Evolutionary conservation across 345 rosid species (phyloP).

Genomic region (Arabis alpina): DNA sequence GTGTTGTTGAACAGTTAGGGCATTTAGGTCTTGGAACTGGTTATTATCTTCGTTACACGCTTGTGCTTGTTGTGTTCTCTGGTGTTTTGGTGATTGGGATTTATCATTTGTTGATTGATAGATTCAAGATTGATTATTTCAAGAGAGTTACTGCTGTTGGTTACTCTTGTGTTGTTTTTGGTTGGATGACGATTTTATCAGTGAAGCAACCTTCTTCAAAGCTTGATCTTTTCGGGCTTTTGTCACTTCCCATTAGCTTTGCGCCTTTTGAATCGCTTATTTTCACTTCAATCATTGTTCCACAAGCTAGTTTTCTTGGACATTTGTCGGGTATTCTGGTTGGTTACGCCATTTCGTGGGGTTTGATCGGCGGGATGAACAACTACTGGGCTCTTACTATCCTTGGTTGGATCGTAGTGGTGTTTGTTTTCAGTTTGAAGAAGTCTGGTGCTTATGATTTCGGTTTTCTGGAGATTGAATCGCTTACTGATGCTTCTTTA

Average conservation of each 20-base stretch:
- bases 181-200: slow-evolving; percentile 98
- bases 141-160: slow-evolving; percentile 96
- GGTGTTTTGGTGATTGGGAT: slow-evolving; percentile 78
- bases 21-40: slow-evolving; percentile 76
- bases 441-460: slow-evolving; percentile 85
- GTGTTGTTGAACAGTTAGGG: slow-evolving; percentile 76
- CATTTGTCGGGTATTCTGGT: slow-evolving; percentile 91
- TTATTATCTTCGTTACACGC: slow-evolving; percentile 89
- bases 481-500: slow-evolving; percentile 80
- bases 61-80: slow-evolving; percentile 73
- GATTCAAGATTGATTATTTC: slow-evolving; percentile 84
- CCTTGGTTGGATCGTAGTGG: slow-evolving; percentile 78
- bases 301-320: slow-evolving; percentile 97
- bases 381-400: slow-evolving; percentile 91
- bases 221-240: slow-evolving; percentile 85
- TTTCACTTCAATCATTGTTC: slow-evolving; percentile 95
- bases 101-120: slow-evolving; percentile 74
- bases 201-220: slow-evolving; percentile 94
- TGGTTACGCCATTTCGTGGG: slow-evolving; percentile 96
- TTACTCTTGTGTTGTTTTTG: slow-evolving; percentile 97
- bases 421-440: slow-evolving; percentile 86
- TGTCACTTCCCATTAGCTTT: slow-evolving; percentile 94
- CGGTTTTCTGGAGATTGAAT: slow-evolving; percentile 80
- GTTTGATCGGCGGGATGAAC: slow-evolving; percentile 92
- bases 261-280: slow-evolving; percentile 95